Percentiles rank a stretch among this genome's conserved stretches.
Conservation (phyloP, 2,329 filamentous ascomycete species). For the Ophiobolus disseminans region DNA sequence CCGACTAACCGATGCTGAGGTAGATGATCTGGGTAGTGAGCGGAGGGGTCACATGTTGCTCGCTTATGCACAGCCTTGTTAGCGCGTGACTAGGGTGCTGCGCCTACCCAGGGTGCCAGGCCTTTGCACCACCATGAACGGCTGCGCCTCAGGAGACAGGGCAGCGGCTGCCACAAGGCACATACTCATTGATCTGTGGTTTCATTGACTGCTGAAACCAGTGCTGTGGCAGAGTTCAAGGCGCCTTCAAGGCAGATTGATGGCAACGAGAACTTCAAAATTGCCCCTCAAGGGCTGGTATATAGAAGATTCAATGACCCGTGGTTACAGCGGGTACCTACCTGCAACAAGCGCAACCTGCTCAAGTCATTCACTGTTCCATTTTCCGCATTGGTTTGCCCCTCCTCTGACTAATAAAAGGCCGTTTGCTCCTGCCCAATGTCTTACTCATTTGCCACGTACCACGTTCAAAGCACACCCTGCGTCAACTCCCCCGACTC, state of each 20-base stretch:
- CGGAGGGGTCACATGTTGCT: not conserved
- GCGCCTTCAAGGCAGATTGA: slow-evolving; percentile 1
- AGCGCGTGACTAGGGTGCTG: not conserved
- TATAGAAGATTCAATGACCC: slow-evolving; percentile 1
- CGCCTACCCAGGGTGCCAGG: too few species aligned
- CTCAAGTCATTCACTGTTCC: slow-evolving; percentile 2
- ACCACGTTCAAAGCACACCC: slow-evolving; percentile 2
- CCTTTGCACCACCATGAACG: too few species aligned
- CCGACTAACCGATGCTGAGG: not conserved
- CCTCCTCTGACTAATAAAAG: slow-evolving; percentile 1
- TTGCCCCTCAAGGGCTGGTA: not conserved
- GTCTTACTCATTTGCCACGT: slow-evolving; percentile 16
- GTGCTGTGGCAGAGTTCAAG: not conserved
- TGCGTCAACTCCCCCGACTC: slow-evolving; percentile 7
- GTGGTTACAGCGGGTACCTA: not conserved
- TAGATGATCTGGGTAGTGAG: too few species aligned
- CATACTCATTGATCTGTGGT: not conserved
- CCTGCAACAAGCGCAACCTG: slow-evolving; percentile 1
- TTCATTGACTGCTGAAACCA: not conserved
- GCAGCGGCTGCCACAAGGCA: not conserved
- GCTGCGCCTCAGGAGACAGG: not conserved
- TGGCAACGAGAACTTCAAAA: too few species aligned
- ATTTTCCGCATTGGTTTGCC: not conserved
- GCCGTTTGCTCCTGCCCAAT: slow-evolving; percentile 14
- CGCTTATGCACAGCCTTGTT: not conserved